Conservation (phyloP, 164 flowering plant species). For the Aristolochia fimbriata region DNA sequence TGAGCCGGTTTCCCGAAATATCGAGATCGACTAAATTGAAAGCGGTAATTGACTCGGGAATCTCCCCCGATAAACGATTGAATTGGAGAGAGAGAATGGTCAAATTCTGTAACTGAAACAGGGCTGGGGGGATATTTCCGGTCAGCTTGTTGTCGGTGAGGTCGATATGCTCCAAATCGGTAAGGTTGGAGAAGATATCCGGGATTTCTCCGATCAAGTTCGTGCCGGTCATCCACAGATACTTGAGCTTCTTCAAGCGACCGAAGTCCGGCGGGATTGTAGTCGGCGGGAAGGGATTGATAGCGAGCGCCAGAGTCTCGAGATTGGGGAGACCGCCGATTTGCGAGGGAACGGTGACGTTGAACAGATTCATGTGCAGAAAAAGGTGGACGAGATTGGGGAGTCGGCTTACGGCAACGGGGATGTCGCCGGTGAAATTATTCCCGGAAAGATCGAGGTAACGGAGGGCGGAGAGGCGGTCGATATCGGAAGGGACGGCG, state of each 20-base stretch:
- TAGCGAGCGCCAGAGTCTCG: constrained; percentile 8
- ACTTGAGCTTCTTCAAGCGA: constrained; percentile 35
- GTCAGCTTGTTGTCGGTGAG: constrained; percentile 33
- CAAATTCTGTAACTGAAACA: constrained; percentile 52
- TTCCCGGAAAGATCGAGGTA: constrained; percentile 39
- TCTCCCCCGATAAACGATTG: constrained; percentile 42
- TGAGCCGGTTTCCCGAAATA: constrained; percentile 16
- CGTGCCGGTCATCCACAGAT: constrained; percentile 23
- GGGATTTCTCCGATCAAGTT: constrained; percentile 68
- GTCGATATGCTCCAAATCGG: constrained; percentile 39
- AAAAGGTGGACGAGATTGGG: constrained; percentile 18
- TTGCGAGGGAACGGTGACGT: constrained; percentile 47
- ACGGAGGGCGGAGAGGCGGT: constrained; percentile 28
- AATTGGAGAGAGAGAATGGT: constrained; percentile 22
- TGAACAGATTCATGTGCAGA: constrained; percentile 32
- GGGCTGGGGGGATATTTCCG: constrained; percentile 39
- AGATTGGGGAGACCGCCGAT: constrained; percentile 50
- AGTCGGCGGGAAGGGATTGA: constrained; percentile 12
- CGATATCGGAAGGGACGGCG: constrained; percentile 39
- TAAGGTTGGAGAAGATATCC: constrained; percentile 19
- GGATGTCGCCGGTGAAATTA: constrained; percentile 68
- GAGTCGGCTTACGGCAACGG: constrained; percentile 35
- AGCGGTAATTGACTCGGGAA: constrained; percentile 29
- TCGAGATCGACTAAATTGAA: constrained; percentile 31
- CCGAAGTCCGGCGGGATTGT: constrained; percentile 41